Percentiles rank a stretch among this genome's conserved stretches.
These are phyloP conservation scores for Leccinum variabile DNA, from an alignment of 1,284 basidiomycete genomes.

Conservation along the genomic window DNA sequence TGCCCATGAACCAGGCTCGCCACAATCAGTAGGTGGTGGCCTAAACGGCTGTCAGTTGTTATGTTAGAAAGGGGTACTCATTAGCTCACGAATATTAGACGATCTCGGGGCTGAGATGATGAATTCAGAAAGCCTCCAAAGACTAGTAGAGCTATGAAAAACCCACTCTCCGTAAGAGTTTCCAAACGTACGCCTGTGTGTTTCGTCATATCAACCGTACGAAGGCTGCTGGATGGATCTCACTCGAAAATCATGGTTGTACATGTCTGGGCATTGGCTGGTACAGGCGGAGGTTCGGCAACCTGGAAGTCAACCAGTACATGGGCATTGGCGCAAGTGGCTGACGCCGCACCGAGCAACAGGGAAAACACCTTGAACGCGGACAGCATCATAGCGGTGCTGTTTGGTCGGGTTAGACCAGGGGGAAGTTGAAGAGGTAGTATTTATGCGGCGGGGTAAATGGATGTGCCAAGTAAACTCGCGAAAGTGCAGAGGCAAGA, in stretches of 20 bases:
- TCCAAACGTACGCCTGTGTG: constrained; percentile 63
- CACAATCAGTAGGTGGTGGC: constrained; percentile 66
- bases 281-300: constrained; percentile 65
- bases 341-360: constrained; percentile 13
- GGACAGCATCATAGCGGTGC: constrained; percentile 16
- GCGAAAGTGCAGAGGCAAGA: background rate
- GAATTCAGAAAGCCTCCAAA: background rate
- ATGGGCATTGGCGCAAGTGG: constrained; percentile 33
- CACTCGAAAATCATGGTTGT: constrained; percentile 65
- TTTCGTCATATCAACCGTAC: constrained; percentile 1
- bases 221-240: constrained; percentile 23
- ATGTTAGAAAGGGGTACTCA: background rate
- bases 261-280: constrained; percentile 57
- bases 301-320: constrained; percentile 73
- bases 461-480: background rate
- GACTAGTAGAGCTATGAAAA: background rate
- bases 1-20: constrained; percentile 71
- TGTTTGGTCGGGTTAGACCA: background rate
- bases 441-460: no score
- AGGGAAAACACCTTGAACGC: constrained; percentile 11
- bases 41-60: constrained; percentile 35
- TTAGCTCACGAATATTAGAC: constrained; percentile 58
- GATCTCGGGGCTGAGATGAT: constrained; percentile 54
- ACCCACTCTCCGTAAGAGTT: constrained; percentile 67
- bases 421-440: background rate